phyloP scores from a whole-genome alignment of 768 basidiomycete genomes.

The Trametes maxima region DNA sequence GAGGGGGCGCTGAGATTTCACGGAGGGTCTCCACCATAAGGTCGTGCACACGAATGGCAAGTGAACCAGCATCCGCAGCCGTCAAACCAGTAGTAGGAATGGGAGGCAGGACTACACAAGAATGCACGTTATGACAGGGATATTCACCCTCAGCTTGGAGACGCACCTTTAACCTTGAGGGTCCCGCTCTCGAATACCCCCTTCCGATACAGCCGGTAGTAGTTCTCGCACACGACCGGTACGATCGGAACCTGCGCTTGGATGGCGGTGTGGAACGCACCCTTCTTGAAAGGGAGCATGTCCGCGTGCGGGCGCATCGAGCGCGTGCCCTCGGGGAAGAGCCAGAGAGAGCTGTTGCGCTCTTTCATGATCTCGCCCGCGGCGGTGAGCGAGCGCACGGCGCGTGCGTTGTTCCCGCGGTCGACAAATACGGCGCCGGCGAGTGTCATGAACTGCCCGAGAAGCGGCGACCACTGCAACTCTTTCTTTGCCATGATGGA shows the following conservation, averaged over 20 bases:
- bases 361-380: slow-evolving; percentile 82
- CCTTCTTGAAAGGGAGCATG: slow-evolving; percentile 93
- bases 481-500: slow-evolving; percentile 95
- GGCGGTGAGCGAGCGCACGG: slow-evolving; percentile 71
- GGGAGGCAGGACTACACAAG: slow-evolving; percentile 80
- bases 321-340: slow-evolving; percentile 97
- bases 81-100: slow-evolving; percentile 75
- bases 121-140: not conserved
- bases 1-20: slow-evolving; percentile 69
- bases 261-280: slow-evolving; percentile 95
- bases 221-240: slow-evolving; percentile 93
- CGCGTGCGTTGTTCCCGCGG: slow-evolving; percentile 74
- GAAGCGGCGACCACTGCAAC: slow-evolving; percentile 75
- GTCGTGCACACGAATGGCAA: slow-evolving; percentile 68
- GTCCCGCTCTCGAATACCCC: slow-evolving; percentile 75
- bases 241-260: slow-evolving; percentile 89
- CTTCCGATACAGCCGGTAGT: slow-evolving; percentile 82
- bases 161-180: slow-evolving; percentile 80
- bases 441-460: slow-evolving; percentile 90
- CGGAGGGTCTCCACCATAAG: slow-evolving; percentile 78
- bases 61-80: slow-evolving; percentile 64
- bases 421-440: slow-evolving; percentile 92
- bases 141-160: not conserved
- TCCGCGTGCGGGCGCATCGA: slow-evolving; percentile 64
- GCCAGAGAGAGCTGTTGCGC: slow-evolving; percentile 76